Evolutionary conservation across 768 basidiomycete genomes (phyloP), one percentile per base, ranked within the genome.

Genomic region (Chalciporus chontae): DNA sequence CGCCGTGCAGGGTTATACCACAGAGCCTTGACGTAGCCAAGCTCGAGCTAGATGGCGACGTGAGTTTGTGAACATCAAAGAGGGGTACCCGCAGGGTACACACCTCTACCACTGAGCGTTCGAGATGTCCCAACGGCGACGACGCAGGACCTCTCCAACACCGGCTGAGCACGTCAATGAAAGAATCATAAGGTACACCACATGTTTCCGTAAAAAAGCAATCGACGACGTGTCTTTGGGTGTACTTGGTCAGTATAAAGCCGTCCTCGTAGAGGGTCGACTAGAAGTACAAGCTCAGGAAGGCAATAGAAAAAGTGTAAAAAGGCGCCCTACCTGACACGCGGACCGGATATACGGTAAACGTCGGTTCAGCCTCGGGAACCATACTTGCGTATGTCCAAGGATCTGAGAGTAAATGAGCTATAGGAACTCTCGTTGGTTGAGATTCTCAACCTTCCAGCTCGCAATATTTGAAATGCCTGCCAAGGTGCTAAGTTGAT

Each of bases 1-100:
- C 82, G 75, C 40, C 89, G 74, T 2, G 85, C 73, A 8, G 82
- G 83, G 57, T 90, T 91, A 45, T 71, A 75, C 80, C 85, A 90
- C 34, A 76, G 70, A 0, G 79, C 80, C 62, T 77, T 77, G 46
- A 84, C 69, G 49, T 84, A 78, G 9, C 76, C 76, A 1, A 77
- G 73, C 18, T 86, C 68, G 36, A 83, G 70, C 87, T 90, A 59
- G 39, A 43, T 36, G 36, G 19, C 27, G 45, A 38, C 5, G 19
- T 13, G 3, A n/a, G 11, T 19, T 26, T 45, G 39, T 47, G 48
- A 31, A 5, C 29, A 41, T n/a, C n/a, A 31, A 21, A 46, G 50
- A 18, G 43, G 19, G 23, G 3, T 2, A 38, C 17, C 8, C 10
- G 19, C 26, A 15, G 11, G 10, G 3, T 15, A 43, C 63, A 8